Percentiles rank a stretch among this genome's conserved stretches.
Evolutionary conservation across 2,329 filamentous ascomycete species (phyloP).

Genomic region (Aspergillus oerlinghausenensis): DNA sequence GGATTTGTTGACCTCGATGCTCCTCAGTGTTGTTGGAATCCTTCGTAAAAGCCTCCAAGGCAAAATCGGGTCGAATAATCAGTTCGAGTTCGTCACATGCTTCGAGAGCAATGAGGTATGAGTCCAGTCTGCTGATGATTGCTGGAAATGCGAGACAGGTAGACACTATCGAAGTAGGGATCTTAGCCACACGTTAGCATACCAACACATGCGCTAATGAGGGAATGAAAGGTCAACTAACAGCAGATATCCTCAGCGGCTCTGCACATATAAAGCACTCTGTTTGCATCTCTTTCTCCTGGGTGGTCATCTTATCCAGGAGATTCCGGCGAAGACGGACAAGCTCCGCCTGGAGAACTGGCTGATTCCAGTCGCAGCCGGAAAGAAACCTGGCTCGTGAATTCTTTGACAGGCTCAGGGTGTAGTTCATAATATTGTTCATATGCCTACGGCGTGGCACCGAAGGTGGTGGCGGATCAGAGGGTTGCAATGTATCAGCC

Average conservation of each 20-base stretch:
- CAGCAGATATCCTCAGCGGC: slow-evolving; percentile 69
- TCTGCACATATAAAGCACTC: slow-evolving; percentile 70
- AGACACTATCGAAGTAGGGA: slow-evolving; percentile 64
- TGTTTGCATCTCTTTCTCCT: slow-evolving; percentile 42
- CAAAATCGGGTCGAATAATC: slow-evolving; percentile 60
- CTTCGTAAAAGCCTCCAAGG: slow-evolving; percentile 87
- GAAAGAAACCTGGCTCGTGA: slow-evolving; percentile 45
- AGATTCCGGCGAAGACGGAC: slow-evolving; percentile 77
- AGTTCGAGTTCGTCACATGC: slow-evolving; percentile 64
- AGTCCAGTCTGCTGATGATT: slow-evolving; percentile 78
- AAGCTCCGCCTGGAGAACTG: slow-evolving; percentile 71
- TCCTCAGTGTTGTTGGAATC: slow-evolving; percentile 82
- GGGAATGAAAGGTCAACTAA: slow-evolving; percentile 42
- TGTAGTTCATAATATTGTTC: slow-evolving; percentile 76
- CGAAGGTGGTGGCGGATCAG: slow-evolving; percentile 31
- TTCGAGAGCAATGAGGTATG: slow-evolving; percentile 73
- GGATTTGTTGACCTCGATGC: slow-evolving; percentile 60
- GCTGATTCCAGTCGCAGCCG: slow-evolving; percentile 63
- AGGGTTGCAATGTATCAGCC: slow-evolving; percentile 28
- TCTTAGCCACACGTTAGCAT: slow-evolving; percentile 41
- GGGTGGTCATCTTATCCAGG: slow-evolving; percentile 61
- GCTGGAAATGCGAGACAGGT: slow-evolving; percentile 76
- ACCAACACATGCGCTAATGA: neutral
- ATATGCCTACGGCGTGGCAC: slow-evolving; percentile 40
- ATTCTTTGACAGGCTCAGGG: slow-evolving; percentile 68